These are phyloP conservation scores for Galerina sulciceps DNA, from an alignment of 768 basidiomycete species.

Conservation along the genomic window DNA sequence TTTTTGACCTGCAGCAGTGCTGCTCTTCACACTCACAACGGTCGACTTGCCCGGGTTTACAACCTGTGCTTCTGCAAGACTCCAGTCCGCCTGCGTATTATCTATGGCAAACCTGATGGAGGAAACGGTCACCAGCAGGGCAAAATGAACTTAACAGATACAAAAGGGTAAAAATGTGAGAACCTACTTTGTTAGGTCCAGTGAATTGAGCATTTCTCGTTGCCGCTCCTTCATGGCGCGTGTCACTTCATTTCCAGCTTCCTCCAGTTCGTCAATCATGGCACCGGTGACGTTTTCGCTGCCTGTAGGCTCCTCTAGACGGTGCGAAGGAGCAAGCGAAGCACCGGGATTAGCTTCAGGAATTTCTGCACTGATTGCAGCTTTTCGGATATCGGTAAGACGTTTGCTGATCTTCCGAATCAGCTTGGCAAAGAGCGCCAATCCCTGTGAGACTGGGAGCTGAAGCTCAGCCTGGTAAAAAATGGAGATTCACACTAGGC, in stretches of 20 bases:
- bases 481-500: not conserved
- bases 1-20: slow-evolving; percentile 49
- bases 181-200: slow-evolving; percentile 87
- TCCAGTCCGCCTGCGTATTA: slow-evolving; percentile 73
- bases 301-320: slow-evolving; percentile 10
- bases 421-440: slow-evolving; percentile 92
- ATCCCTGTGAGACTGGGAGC: slow-evolving; percentile 82
- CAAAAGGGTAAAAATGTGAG: slow-evolving; percentile 14
- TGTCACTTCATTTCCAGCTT: slow-evolving; percentile 75
- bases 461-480: slow-evolving; percentile 69
- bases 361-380: slow-evolving; percentile 69
- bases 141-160: slow-evolving; percentile 14
- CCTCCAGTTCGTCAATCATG: slow-evolving; percentile 72
- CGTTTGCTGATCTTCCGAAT: slow-evolving; percentile 82
- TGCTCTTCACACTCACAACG: slow-evolving; percentile 76
- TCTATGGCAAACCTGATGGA: slow-evolving; percentile 73
- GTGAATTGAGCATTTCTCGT: slow-evolving; percentile 82
- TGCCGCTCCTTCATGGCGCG: slow-evolving; percentile 77
- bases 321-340: slow-evolving; percentile 7
- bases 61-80: slow-evolving; percentile 74
- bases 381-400: slow-evolving; percentile 79
- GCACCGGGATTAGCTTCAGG: slow-evolving; percentile 42
- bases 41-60: slow-evolving; percentile 58
- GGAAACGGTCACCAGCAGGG: slow-evolving; percentile 6
- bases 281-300: slow-evolving; percentile 42